These are phyloP conservation scores for Leishmania mexicana DNA, from an alignment of 208 protist genomes.

Conservation along the genomic window DNA sequence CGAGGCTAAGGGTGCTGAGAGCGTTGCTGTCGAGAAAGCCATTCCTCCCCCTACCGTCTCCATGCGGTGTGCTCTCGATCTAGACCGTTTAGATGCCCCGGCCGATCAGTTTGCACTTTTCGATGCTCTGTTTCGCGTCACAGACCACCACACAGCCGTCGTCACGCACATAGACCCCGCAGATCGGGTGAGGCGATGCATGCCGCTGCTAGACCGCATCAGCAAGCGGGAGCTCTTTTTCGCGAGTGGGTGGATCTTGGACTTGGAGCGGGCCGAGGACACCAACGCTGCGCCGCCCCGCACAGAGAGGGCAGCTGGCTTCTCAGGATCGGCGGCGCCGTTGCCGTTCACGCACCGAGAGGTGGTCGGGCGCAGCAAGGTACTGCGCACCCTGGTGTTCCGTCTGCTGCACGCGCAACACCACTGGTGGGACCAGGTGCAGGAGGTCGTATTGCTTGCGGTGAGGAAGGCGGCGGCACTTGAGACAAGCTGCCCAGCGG, in stretches of 20 bases:
- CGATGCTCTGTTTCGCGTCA: conserved; percentile 49
- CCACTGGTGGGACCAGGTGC: conserved; percentile 41
- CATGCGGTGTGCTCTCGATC: conserved; percentile 21
- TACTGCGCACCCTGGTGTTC: conserved; percentile 44
- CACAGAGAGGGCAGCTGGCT: background rate
- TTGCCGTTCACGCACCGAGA: conserved; percentile 26
- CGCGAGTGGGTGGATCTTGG: conserved; percentile 42
- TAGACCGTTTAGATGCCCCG: background rate
- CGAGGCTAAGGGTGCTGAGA: background rate
- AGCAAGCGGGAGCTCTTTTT: conserved; percentile 41
- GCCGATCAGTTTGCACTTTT: background rate
- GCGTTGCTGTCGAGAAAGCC: background rate
- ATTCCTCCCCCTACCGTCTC: conserved; percentile 23
- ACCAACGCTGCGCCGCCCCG: background rate
- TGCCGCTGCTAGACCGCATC: conserved; percentile 46
- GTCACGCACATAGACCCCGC: conserved; percentile 40
- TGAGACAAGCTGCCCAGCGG: background rate
- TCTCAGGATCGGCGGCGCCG: background rate
- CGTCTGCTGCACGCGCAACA: conserved; percentile 27
- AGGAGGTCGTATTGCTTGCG: conserved; percentile 38
- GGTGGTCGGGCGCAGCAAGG: conserved; percentile 44
- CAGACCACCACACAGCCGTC: conserved; percentile 37
- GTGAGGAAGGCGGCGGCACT: background rate
- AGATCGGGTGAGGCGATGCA: conserved; percentile 36
- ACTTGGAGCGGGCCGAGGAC: conserved; percentile 19